Conservation (phyloP, 495 filamentous ascomycete genomes). For the Talaromyces borbonicus region DNA sequence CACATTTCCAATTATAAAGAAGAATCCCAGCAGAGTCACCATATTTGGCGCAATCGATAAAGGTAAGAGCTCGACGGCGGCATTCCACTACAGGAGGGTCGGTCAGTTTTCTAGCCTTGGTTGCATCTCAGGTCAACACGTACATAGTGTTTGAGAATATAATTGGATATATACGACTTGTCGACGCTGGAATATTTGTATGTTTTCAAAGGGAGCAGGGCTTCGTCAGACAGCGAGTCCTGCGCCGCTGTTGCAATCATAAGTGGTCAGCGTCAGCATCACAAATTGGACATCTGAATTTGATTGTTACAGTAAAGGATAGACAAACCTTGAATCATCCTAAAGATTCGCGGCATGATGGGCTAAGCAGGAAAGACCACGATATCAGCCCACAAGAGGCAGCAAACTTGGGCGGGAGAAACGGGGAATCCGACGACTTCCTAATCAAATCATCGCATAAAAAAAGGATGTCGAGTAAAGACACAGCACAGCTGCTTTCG, state of each 20-base stretch:
- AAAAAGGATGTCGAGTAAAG: too few species aligned
- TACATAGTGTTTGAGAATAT: slow-evolving; percentile 94
- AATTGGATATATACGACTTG: slow-evolving; percentile 87
- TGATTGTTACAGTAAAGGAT: neutral
- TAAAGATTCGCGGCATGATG: slow-evolving; percentile 30
- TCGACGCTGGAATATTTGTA: slow-evolving; percentile 98
- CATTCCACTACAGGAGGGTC: slow-evolving; percentile 68
- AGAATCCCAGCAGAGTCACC: slow-evolving; percentile 91
- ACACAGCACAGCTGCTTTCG: too few species aligned
- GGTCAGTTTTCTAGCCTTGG: too few species aligned
- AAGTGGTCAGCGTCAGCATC: neutral
- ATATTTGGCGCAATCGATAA: slow-evolving; percentile 97
- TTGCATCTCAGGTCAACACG: too few species aligned
- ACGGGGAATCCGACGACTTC: too few species aligned
- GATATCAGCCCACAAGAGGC: neutral
- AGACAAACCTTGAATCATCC: slow-evolving; percentile 34
- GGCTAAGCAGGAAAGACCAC: slow-evolving; percentile 16
- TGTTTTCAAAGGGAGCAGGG: slow-evolving; percentile 71
- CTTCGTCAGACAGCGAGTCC: slow-evolving; percentile 58
- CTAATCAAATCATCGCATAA: slow-evolving; percentile 4
- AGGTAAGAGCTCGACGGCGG: slow-evolving; percentile 82
- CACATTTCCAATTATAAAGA: slow-evolving; percentile 85
- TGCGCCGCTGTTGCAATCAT: slow-evolving; percentile 32
- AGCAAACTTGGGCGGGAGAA: too few species aligned
- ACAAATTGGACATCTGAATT: neutral